phyloP scores from a whole-genome alignment of 2,329 filamentous ascomycete species.

The Fonsecaea monophora region DNA sequence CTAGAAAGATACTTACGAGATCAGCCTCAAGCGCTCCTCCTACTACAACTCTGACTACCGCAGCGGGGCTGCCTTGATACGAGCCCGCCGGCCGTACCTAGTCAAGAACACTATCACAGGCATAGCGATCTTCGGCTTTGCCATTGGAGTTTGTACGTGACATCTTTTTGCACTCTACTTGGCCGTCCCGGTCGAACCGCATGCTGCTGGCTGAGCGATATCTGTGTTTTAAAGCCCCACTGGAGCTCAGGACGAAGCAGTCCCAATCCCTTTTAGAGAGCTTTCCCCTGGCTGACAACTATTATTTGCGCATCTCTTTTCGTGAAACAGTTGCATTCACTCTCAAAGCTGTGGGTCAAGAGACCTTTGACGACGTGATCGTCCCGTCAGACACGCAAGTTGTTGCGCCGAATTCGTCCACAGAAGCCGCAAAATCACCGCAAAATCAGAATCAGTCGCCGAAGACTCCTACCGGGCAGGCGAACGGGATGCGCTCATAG shows the following conservation, averaged over 20 bases:
- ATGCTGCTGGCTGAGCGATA: not conserved
- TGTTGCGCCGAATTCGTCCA: slow-evolving; percentile 7
- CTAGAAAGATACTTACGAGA: not conserved
- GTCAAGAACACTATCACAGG: slow-evolving; percentile 88
- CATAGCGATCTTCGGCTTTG: slow-evolving; percentile 73
- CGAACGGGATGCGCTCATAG: slow-evolving; percentile 20
- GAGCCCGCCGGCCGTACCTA: slow-evolving; percentile 89
- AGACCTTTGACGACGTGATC: slow-evolving; percentile 94
- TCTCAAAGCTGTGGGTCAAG: slow-evolving; percentile 87
- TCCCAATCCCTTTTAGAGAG: not conserved
- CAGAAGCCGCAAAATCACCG: not conserved
- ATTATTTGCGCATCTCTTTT: not conserved
- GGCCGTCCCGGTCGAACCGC: not conserved
- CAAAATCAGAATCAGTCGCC: slow-evolving; percentile 23
- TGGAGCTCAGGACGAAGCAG: not conserved
- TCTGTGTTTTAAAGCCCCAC: not conserved
- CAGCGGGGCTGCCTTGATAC: slow-evolving; percentile 86
- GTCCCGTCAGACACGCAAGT: slow-evolving; percentile 73
- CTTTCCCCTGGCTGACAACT: not conserved
- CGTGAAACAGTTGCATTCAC: slow-evolving; percentile 68
- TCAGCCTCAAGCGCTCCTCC: slow-evolving; percentile 65
- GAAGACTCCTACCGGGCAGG: slow-evolving; percentile 34
- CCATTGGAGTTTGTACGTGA: slow-evolving; percentile 86
- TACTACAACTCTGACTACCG: slow-evolving; percentile 92
- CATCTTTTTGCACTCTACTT: not conserved